Base-by-base conservation (phyloP, 768 basidiomycete genomes). In the Psilocybe azurescens region DNA sequence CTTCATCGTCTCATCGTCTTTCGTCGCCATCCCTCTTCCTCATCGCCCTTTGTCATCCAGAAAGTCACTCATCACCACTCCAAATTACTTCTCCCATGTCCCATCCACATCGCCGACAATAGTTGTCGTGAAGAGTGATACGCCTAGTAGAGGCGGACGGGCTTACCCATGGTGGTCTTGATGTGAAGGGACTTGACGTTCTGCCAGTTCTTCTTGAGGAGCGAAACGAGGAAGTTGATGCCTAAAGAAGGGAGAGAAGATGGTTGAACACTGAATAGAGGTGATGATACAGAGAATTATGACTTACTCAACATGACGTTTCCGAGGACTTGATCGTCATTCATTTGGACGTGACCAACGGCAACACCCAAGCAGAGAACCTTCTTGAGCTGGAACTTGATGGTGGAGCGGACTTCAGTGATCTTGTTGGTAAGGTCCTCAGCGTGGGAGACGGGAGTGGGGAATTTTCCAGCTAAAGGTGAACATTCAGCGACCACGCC, bases 381-480 rank as follows among this genome's bases (percentile, higher is more conserved):
- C 84, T 95, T 95, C 88, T 98, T 98, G 59, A 99, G 88, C 86
- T 98, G 97, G 93, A 99, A 98, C 83, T 99, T 99, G 88, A 99
- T 99, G 68, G 97, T 99, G 68, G 95, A 97, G 75, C 94, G 91
- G 69, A 99, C 96, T 78, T 99, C 97, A 67, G 80, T 88, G 75
- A 97, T 83, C 83, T 98, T 98, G 84, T 88, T 91, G 74, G 72
- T 70, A 58, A 99, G 81, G 79, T 99, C 97, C 74, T 99, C 97
- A 32, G 84, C 75, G 77, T 95, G 94, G 18, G 94, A 90, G 75
- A 99, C 88, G 70, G 97, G 96, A 59, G 97, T 98, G 53, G 96
- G 97, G 91, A 98, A 98, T 78, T 99, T 98, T 75, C 96, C 97
- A 73, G 97, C 95, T 95, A 60, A 24, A 24, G 24, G 24, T 24